Evolutionary conservation across 2,329 filamentous ascomycete species (phyloP).

Genomic region (Aureobasidium subglaciale): DNA sequence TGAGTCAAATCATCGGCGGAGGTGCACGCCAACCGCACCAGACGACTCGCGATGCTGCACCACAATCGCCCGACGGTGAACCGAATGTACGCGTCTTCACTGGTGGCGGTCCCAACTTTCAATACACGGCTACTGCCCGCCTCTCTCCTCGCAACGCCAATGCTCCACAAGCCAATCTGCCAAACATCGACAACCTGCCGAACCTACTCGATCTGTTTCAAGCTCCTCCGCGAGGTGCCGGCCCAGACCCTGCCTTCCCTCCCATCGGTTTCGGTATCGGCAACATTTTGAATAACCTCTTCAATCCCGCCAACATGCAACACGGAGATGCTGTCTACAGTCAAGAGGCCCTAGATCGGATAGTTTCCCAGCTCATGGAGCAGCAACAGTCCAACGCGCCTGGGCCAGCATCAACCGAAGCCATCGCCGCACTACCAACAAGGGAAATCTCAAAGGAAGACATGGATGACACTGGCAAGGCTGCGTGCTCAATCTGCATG

Average conservation of each 20-base stretch:
- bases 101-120: slow-evolving; percentile 11
- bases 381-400: slow-evolving; percentile 70
- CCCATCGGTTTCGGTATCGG: slow-evolving; percentile 35
- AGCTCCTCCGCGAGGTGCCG: slow-evolving; percentile 7
- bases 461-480: slow-evolving; percentile 61
- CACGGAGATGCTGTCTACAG: slow-evolving; percentile 81
- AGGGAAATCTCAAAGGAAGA: slow-evolving; percentile 62
- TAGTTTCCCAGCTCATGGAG: slow-evolving; percentile 85
- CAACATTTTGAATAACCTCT: slow-evolving; percentile 39
- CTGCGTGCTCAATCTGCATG: slow-evolving; percentile 93
- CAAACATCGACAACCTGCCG: slow-evolving; percentile 1
- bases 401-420: slow-evolving; percentile 68
- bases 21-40: background rate
- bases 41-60: background rate
- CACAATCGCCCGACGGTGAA: background rate
- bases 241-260: slow-evolving; percentile 8
- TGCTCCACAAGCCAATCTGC: slow-evolving; percentile 36
- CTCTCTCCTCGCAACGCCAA: slow-evolving; percentile 47
- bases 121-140: slow-evolving; percentile 27
- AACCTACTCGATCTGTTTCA: slow-evolving; percentile 13
- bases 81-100: slow-evolving; percentile 8
- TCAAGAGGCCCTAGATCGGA: slow-evolving; percentile 82
- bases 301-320: slow-evolving; percentile 34
- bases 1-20: slow-evolving; percentile 18
- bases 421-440: slow-evolving; percentile 62